Evolutionary conservation across 345 rosid species (phyloP).

Genomic region (Arabidopsis suecica): DNA sequence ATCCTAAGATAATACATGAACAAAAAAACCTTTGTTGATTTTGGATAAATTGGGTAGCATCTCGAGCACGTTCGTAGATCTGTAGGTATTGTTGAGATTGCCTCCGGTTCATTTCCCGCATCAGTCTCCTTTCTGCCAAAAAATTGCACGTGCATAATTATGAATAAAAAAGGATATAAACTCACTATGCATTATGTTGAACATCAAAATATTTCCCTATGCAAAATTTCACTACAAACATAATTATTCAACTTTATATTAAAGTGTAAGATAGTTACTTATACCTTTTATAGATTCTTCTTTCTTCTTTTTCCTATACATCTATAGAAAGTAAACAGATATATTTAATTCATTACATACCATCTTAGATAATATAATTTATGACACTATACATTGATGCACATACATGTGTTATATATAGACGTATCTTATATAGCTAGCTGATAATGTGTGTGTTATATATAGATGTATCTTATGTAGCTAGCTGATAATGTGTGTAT

Average conservation of each 20-base stretch:
- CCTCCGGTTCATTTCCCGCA: neutral
- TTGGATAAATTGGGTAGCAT: neutral
- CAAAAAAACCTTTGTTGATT: slow-evolving; percentile 21
- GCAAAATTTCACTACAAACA: neutral
- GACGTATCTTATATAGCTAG: neutral
- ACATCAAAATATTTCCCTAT: neutral
- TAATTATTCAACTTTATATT: neutral
- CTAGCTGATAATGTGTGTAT: neutral
- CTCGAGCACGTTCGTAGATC: slow-evolving; percentile 10
- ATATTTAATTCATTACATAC: neutral
- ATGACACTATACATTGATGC: neutral
- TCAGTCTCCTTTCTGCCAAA: neutral
- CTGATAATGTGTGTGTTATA: neutral
- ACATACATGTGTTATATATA: neutral
- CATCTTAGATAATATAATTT: neutral
- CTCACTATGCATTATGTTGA: neutral
- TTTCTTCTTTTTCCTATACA: slow-evolving; percentile 27
- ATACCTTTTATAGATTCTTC: slow-evolving; percentile 17
- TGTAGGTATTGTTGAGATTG: neutral
- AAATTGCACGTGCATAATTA: neutral
- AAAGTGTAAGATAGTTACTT: neutral
- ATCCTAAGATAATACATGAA: neutral
- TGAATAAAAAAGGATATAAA: neutral
- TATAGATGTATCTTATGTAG: neutral
- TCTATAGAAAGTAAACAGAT: slow-evolving; percentile 7